phyloP scores from a whole-genome alignment of 1,139 yeast species.

The Yamadazyma trypodendri region DNA sequence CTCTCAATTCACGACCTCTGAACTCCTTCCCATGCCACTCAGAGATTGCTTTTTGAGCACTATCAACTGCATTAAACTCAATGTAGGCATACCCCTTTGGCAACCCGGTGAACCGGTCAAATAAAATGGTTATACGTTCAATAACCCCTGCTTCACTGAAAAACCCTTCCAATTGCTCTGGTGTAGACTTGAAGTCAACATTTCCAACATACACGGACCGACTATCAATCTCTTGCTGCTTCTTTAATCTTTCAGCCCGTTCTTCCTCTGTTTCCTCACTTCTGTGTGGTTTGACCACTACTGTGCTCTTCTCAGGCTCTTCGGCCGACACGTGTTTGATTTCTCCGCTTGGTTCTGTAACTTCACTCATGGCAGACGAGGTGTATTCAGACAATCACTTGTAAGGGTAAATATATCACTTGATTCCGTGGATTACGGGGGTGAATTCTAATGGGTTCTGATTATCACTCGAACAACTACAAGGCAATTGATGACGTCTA shows the following conservation, averaged over 20 bases:
- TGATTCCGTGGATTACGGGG: not conserved
- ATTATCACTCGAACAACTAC: not conserved
- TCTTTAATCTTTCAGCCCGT: constrained; percentile 26
- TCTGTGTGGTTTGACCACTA: not conserved
- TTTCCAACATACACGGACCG: constrained; percentile 45
- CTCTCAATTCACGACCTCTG: constrained; percentile 38
- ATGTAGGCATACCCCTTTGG: constrained; percentile 50
- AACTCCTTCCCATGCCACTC: constrained; percentile 34
- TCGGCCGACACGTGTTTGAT: not conserved
- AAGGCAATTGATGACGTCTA: not conserved
- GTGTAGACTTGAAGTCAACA: constrained; percentile 42
- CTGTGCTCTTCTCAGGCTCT: not conserved
- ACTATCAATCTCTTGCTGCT: constrained; percentile 34
- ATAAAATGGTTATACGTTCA: constrained; percentile 40
- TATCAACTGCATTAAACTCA: constrained; percentile 31
- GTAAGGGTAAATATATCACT: no score
- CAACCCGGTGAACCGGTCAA: constrained; percentile 36
- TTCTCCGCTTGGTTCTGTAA: not conserved
- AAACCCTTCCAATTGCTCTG: constrained; percentile 41
- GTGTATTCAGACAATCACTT: not conserved
- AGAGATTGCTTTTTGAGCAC: constrained; percentile 35
- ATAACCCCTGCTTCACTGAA: constrained; percentile 35
- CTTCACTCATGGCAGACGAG: constrained; percentile 1
- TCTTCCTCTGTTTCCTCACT: constrained; percentile 26
- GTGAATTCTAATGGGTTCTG: not conserved